These are phyloP conservation scores for Lipomyces anomalus DNA, from an alignment of 805 yeast genomes.

Conservation along the genomic window DNA sequence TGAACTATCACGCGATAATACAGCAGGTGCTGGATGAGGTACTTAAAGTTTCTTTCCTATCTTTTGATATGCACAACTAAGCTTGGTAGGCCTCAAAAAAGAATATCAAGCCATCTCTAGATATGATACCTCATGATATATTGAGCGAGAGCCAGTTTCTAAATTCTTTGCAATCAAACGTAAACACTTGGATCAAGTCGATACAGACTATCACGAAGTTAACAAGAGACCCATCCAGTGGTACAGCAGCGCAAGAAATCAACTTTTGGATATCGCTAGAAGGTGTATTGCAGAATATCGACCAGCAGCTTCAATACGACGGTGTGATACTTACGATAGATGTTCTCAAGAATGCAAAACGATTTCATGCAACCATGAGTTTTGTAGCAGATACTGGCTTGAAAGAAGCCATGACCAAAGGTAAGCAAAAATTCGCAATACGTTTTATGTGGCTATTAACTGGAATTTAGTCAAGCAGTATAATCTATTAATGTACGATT, in stretches of 20 bases:
- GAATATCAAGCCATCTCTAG: constrained; percentile 26
- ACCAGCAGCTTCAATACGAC: constrained; percentile 50
- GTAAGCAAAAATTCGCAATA: no score
- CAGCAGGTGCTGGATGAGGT: constrained; percentile 37
- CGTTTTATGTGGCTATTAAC: no score
- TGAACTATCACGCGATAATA: constrained; percentile 49
- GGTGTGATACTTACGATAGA: constrained; percentile 55
- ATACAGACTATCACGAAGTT: constrained; percentile 53
- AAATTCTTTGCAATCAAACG: constrained; percentile 63
- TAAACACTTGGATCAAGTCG: constrained; percentile 67
- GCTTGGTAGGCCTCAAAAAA: constrained; percentile 15
- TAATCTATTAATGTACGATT: constrained; percentile 58
- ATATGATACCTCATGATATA: constrained; percentile 35
- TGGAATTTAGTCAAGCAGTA: constrained; percentile 48
- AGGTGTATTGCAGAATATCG: constrained; percentile 48
- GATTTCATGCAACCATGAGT: constrained; percentile 74
- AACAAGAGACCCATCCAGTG: constrained; percentile 49
- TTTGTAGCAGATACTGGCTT: constrained; percentile 69
- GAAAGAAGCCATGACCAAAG: constrained; percentile 27
- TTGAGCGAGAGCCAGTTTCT: constrained; percentile 51
- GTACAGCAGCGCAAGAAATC: constrained; percentile 54
- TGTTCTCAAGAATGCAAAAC: constrained; percentile 59
- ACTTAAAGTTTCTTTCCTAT: not conserved
- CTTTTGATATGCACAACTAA: constrained; percentile 4
- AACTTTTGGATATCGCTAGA: constrained; percentile 76